Conservation (phyloP, 2,329 filamentous ascomycete genomes). For the Penicillium capsulatum region DNA sequence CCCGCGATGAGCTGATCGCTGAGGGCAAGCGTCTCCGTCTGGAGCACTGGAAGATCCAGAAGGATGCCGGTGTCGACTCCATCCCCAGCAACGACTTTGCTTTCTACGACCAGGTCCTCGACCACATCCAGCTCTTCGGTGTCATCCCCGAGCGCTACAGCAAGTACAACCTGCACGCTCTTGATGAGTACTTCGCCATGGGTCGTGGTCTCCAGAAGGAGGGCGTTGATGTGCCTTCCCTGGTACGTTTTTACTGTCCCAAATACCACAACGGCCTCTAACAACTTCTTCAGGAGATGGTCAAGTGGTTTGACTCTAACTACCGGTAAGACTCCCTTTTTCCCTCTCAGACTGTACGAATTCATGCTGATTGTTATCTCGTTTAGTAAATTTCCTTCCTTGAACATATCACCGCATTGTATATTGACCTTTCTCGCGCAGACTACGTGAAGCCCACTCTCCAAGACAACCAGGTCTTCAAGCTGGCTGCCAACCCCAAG, state of each 20-base stretch:
- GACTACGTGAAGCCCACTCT: conserved; percentile 98
- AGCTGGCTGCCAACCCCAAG: conserved; percentile 82
- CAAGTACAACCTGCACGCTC: conserved; percentile 75
- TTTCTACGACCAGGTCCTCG: conserved; percentile 58
- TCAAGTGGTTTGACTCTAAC: conserved; percentile 99
- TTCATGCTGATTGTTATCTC: too few species aligned
- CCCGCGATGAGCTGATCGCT: conserved; percentile 79
- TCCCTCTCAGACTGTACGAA: not conserved
- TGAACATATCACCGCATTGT: too few species aligned
- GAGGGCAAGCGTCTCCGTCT: conserved; percentile 97
- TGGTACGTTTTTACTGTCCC: too few species aligned
- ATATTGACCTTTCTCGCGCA: too few species aligned
- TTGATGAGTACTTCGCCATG: conserved; percentile 99
- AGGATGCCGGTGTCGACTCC: conserved; percentile 93
- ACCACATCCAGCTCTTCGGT: conserved; percentile 45
- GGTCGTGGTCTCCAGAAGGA: conserved; percentile 91
- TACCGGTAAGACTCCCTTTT: conserved; percentile 59
- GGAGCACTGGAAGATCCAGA: conserved; percentile 99
- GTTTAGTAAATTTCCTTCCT: too few species aligned
- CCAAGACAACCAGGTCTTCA: conserved; percentile 95
- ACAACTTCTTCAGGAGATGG: too few species aligned
- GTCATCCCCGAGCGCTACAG: conserved; percentile 91
- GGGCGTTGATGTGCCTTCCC: conserved; percentile 77
- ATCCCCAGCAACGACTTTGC: conserved; percentile 99
- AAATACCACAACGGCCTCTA: too few species aligned